These are phyloP conservation scores for Adansonia rubrostipa DNA, from an alignment of 441 rosid genomes.

Conservation along the genomic window DNA sequence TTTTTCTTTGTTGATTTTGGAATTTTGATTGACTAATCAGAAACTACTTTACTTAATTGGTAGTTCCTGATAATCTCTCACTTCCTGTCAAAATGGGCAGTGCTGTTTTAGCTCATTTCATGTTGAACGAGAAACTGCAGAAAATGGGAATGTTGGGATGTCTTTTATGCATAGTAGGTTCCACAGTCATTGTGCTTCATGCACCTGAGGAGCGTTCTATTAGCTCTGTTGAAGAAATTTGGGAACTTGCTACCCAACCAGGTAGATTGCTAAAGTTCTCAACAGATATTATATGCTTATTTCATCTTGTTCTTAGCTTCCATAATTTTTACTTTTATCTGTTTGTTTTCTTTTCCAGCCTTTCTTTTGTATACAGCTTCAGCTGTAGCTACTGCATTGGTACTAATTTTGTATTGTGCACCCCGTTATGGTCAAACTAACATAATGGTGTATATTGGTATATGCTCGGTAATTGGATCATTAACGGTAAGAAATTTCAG, in stretches of 20 bases:
- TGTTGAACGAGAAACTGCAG: constrained; percentile 65
- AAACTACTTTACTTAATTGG: neutral
- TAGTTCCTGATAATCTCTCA: constrained; percentile 27
- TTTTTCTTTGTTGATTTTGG: neutral
- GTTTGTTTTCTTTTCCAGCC: constrained; percentile 44
- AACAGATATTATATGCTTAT: neutral
- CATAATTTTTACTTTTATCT: constrained; percentile 18
- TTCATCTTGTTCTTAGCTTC: constrained; percentile 2
- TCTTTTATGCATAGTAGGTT: constrained; percentile 69
- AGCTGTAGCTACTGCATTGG: constrained; percentile 56
- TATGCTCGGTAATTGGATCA: constrained; percentile 74
- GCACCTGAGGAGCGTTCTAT: constrained; percentile 61
- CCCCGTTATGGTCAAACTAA: constrained; percentile 76
- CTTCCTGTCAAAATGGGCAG: constrained; percentile 38
- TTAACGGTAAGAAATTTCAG: constrained; percentile 50
- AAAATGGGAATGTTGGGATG: constrained; percentile 76
- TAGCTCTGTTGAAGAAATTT: constrained; percentile 59
- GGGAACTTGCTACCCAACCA: constrained; percentile 74
- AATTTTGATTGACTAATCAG: constrained; percentile 14
- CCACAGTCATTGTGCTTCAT: constrained; percentile 69
- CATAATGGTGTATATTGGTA: constrained; percentile 66
- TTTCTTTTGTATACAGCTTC: constrained; percentile 68
- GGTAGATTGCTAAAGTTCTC: constrained; percentile 39
- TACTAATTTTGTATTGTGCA: constrained; percentile 53
- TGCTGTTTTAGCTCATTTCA: constrained; percentile 69